Evolutionary conservation across 257 asterid species (phyloP), one percentile per base, ranked within the genome.

Genomic region (Prunella vulgaris): DNA sequence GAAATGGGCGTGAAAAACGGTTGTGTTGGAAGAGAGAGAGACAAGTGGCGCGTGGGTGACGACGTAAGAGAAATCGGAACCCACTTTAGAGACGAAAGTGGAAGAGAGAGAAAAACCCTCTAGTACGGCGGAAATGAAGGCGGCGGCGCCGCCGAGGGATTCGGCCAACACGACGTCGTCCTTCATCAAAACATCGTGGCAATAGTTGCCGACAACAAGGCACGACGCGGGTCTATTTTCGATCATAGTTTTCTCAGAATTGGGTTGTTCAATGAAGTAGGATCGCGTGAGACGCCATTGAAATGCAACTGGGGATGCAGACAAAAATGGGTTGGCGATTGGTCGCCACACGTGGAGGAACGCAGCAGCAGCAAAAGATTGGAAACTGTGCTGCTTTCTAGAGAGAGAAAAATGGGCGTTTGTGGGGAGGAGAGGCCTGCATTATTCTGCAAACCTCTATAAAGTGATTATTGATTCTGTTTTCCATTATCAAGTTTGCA

Each of bases 141-240:
- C 84, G 77, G 82, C 84, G 66, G 97, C 98, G 63, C 98, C 98
- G 76, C 98, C 98, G 51, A 93, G 93, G 40, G 97, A 90, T 48
- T 88, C 87, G 18, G 86, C 92, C 0, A 90, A 22, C 0, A 88
- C 82, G 79, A 56, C 82, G 72, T 76, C 92, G 78, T 90, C 95
- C 59, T 84, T 89, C 71, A 85, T 78, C 40, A 93, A 69, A 12
- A 93, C 88, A 69, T 93, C 98, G 79, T 93, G 98, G 86, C 97
- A 90, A 76, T 90, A 93, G 72, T 90, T 93, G 72, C 98, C 97
- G 51, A 90, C 97, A 58, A 93, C 83, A 27, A 90, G 78, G 77
- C 96, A 85, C 33, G 84, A 69, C 12, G 75, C 3, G 51, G 74
- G 74, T 0, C 71, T 77, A 40, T 63, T 72, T 14, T 60, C 73